Base-by-base conservation (phyloP, 2,329 filamentous ascomycete species). In the Aspergillus thermomutatus region DNA sequence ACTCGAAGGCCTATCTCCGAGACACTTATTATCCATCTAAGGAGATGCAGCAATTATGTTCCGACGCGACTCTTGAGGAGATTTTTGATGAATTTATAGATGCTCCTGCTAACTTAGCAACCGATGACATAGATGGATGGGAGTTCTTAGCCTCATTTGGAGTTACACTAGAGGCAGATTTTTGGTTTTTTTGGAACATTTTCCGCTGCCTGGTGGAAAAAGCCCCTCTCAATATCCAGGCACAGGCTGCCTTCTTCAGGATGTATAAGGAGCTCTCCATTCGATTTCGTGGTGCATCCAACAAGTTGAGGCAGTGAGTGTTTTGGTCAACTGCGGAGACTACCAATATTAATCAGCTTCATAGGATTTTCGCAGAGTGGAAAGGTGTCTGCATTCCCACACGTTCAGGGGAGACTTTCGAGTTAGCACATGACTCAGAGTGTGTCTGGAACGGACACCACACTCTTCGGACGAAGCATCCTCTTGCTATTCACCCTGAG, bases 391-490 rank as follows among this genome's bases (percentile, higher is more conserved):
- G 28, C 28, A 34, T 34, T 11, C 28, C 28, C 28, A 4, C 11
- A 34, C 4, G 28, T 34, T 14, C 28, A 34, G 28, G 28, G 11
- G 28, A 6, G 11, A 34, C 14, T 14, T 11, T 14, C 14, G 3
- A 34, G 11, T 34, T 34, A 34, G 28, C 11, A 34, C 14, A 2
- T 14, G 11, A 14, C 28, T 0, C 0, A 34, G 11, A 34, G 4
- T 56, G 54, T 43, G 14, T 41, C 54, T 56, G 54, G 54, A 46
- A 52, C 8, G 54, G 54, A 26, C 43, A 49, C 31, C 27, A 23
- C 19, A 43, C 23, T 47, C 49, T 48, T 34, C n/a, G 21, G 9
- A 48, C 28, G 28, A 34, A 14, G 28, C 28, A 43, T 17, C 10
- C 23, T 26, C 54, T 56, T 26, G 31, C 6, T 19, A 41, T 10